Conservation (phyloP, 1,284 basidiomycete genomes). For the Ceratobasidium sp. region DNA sequence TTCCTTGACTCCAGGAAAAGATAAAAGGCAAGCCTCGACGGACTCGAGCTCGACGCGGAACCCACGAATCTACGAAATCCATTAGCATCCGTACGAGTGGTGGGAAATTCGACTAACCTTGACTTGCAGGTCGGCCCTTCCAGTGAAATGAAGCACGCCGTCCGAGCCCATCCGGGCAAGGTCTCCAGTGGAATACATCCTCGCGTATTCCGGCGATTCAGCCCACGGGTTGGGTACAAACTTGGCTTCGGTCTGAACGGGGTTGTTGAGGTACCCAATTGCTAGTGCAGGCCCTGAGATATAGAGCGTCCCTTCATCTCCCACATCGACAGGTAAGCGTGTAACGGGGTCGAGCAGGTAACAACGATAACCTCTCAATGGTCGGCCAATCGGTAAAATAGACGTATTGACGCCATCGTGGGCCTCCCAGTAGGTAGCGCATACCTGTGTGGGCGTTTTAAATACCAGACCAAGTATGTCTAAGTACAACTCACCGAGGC, state of each 20-base stretch:
- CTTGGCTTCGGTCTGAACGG: not conserved
- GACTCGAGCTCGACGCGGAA: slow-evolving; percentile 22
- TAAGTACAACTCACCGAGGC: not conserved
- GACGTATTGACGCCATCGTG: not conserved
- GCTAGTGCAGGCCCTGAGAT: slow-evolving; percentile 1
- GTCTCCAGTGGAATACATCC: slow-evolving; percentile 19
- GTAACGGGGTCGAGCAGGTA: slow-evolving; percentile 10
- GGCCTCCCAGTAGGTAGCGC: slow-evolving; percentile 2
- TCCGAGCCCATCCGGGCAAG: not conserved
- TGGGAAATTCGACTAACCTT: not conserved
- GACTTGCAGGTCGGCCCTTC: slow-evolving; percentile 5
- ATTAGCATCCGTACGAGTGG: not conserved
- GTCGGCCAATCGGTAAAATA: slow-evolving; percentile 5
- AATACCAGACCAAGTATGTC: not conserved
- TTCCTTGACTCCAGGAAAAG: not conserved
- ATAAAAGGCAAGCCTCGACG: not conserved
- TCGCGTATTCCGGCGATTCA: not conserved
- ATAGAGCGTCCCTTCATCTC: not conserved
- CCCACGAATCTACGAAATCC: not conserved
- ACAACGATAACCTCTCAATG: not conserved
- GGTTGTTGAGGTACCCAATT: not conserved
- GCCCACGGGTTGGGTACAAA: slow-evolving; percentile 8
- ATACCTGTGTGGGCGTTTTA: not conserved
- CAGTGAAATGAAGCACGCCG: not conserved
- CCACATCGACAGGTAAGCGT: not conserved